Evolutionary conservation across 805 yeast species (phyloP).

Genomic region (Kodamaea laetipori): DNA sequence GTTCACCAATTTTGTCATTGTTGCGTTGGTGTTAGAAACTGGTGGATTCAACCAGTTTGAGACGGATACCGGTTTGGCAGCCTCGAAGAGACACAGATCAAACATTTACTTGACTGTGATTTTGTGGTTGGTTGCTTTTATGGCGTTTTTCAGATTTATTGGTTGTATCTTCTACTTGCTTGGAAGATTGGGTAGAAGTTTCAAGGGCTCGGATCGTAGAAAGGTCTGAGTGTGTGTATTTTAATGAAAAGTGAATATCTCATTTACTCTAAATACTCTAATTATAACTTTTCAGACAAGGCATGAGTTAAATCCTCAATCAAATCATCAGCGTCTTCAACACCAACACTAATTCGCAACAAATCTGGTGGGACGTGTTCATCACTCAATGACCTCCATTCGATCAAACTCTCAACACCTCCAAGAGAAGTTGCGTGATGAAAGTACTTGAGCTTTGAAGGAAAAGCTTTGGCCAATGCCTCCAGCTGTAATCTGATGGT

Average conservation of each 20-base stretch:
- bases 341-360: conserved; percentile 77
- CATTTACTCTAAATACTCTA: background rate
- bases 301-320: conserved; percentile 53
- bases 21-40: conserved; percentile 45
- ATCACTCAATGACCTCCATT: conserved; percentile 82
- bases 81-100: conserved; percentile 36
- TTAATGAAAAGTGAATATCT: no score
- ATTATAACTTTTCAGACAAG: background rate
- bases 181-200: conserved; percentile 32
- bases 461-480: conserved; percentile 62
- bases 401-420: conserved; percentile 87
- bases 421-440: conserved; percentile 94
- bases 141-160: conserved; percentile 57
- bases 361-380: conserved; percentile 54
- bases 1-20: conserved; percentile 43
- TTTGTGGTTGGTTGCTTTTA: conserved; percentile 62
- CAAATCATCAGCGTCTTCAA: conserved; percentile 75
- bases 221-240: background rate
- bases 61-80: conserved; percentile 26
- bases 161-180: conserved; percentile 55
- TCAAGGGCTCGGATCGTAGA: conserved; percentile 19
- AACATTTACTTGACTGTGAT: conserved; percentile 52
- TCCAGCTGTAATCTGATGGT: conserved; percentile 55
- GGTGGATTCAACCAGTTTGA: conserved; percentile 46
- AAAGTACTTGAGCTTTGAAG: conserved; percentile 66